A percentile compares a stretch with the other conserved stretches of the same genome.
These are phyloP conservation scores for Pyrenopolyporus hunteri DNA, from an alignment of 495 filamentous ascomycete genomes.

Conservation along the genomic window DNA sequence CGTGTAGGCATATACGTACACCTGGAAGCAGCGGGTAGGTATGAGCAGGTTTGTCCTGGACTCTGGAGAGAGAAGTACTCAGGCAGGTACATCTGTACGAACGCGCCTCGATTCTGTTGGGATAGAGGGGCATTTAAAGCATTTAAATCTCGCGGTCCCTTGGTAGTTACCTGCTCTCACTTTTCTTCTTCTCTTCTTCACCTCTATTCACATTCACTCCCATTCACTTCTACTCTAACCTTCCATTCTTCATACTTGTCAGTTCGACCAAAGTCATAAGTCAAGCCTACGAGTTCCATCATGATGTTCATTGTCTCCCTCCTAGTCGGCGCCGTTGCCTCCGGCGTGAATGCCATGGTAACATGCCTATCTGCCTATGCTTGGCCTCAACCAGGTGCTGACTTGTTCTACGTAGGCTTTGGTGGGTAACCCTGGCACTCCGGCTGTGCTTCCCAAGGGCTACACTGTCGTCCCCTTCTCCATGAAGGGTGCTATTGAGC, in stretches of 20 bases:
- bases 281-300: background rate
- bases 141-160: too few species aligned
- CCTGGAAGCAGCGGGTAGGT: too few species aligned
- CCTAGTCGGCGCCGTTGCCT: background rate
- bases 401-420: background rate
- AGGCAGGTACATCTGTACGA: too few species aligned
- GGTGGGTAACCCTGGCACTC: background rate
- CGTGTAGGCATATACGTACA: too few species aligned
- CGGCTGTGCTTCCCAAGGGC: background rate
- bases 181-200: background rate
- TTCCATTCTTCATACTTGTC: background rate
- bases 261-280: background rate
- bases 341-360: conserved; percentile 5
- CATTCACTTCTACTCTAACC: background rate
- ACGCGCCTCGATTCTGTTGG: too few species aligned
- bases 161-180: background rate
- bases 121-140: too few species aligned
- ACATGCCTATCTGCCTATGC: background rate
- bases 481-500: conserved; percentile 20
- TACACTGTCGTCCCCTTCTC: conserved; percentile 24
- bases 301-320: conserved; percentile 19
- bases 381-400: background rate
- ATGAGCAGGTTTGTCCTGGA: too few species aligned
- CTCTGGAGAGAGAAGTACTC: too few species aligned
- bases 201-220: background rate